Percentiles rank a stretch among this genome's conserved stretches.
phyloP scores from a whole-genome alignment of 1,139 yeast species.

The Candida freyschussii region DNA sequence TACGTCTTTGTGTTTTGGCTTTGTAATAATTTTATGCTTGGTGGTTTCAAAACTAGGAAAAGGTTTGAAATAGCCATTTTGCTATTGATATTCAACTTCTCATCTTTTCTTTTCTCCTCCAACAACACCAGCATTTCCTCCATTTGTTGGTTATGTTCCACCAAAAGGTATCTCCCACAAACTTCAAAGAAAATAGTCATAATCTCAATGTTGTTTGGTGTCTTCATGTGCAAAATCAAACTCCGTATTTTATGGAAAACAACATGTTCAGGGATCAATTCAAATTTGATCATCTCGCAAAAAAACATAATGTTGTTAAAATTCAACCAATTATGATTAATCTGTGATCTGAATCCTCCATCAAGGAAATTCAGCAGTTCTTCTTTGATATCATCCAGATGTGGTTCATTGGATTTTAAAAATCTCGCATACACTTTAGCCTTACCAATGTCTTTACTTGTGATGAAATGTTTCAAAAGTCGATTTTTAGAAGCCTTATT shows the following conservation, averaged over 20 bases:
- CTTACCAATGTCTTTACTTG: constrained; percentile 40
- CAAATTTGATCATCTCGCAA: constrained; percentile 73
- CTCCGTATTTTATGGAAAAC: constrained; percentile 67
- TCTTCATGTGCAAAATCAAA: constrained; percentile 48
- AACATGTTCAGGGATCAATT: constrained; percentile 64
- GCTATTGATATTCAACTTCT: constrained; percentile 48
- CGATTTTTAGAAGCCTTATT: constrained; percentile 73
- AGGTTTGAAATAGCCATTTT: constrained; percentile 60
- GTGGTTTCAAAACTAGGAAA: constrained; percentile 57
- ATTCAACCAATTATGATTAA: constrained; percentile 47
- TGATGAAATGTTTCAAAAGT: constrained; percentile 49
- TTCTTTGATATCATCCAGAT: constrained; percentile 48
- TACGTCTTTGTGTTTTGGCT: constrained; percentile 22
- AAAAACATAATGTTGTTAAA: constrained; percentile 59
- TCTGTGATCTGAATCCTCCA: constrained; percentile 54
- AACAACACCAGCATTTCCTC: constrained; percentile 57
- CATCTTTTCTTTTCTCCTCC: constrained; percentile 45
- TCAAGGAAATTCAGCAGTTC: constrained; percentile 57
- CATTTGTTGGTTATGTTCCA: constrained; percentile 58
- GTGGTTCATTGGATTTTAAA: constrained; percentile 51
- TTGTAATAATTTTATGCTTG: constrained; percentile 34
- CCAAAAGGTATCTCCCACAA: constrained; percentile 63
- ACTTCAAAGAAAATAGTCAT: constrained; percentile 65
- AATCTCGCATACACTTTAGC: constrained; percentile 56
- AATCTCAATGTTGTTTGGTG: constrained; percentile 59